These are phyloP conservation scores for Claviceps sp. DNA, from an alignment of 2,329 filamentous ascomycete genomes.

Conservation along the genomic window DNA sequence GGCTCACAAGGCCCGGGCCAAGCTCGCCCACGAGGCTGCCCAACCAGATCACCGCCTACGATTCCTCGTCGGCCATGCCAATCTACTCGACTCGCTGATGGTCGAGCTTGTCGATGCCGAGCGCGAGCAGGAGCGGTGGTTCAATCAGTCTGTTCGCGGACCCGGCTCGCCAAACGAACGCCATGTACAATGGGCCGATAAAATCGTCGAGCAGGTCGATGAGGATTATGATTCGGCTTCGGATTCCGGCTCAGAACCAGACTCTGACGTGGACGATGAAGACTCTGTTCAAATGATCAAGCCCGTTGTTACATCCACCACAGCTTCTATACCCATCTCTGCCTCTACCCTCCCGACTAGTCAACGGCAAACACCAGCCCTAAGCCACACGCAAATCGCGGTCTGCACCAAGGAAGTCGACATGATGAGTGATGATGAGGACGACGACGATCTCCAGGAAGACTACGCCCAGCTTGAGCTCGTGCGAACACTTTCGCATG, in stretches of 20 bases:
- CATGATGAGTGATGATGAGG: conserved; percentile 23
- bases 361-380: too few species aligned
- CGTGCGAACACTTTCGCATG: conserved; percentile 54
- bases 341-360: background rate
- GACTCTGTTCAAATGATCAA: conserved; percentile 28
- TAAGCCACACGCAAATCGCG: background rate
- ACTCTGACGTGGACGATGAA: conserved; percentile 17
- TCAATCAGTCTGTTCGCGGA: conserved; percentile 85
- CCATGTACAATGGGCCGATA: conserved; percentile 81
- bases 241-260: conserved; percentile 35
- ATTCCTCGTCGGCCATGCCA: conserved; percentile 92
- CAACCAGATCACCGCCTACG: conserved; percentile 88
- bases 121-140: conserved; percentile 91
- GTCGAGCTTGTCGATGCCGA: conserved; percentile 82
- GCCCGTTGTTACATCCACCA: conserved; percentile 15
- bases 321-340: background rate
- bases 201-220: conserved; percentile 57
- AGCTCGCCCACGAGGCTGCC: conserved; percentile 87
- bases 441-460: conserved; percentile 44
- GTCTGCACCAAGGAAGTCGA: conserved; percentile 28
- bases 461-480: conserved; percentile 53
- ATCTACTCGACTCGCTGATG: conserved; percentile 94
- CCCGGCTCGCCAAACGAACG: conserved; percentile 50
- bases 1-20: conserved; percentile 87
- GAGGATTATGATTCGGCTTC: conserved; percentile 50